Evolutionary conservation across 2,329 filamentous ascomycete genomes (phyloP), one percentile per base, ranked within the genome.

Genomic region (Claviceps sp.): DNA sequence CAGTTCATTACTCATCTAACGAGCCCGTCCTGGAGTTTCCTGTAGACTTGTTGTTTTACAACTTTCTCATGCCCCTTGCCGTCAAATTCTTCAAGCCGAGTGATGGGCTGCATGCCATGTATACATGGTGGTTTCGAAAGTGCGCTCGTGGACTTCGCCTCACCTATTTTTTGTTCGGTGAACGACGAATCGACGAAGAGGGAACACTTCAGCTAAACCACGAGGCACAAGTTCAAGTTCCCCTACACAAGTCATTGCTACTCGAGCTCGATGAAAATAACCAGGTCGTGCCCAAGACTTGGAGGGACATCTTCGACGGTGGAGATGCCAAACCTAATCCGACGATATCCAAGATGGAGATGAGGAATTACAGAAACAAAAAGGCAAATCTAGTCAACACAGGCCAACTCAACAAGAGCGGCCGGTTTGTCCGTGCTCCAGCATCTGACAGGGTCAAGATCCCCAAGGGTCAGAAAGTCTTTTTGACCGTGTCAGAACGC

Each of bases 391-490:
- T 82, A 0, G 72, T 79, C n/a, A 58, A 62, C 0, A 66, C 74
- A 0, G 67, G 71, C 1, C 73, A 81, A 54, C 66, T 95, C 53
- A 63, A 81, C 16, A 77, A 78, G 2, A 81, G 91, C 59, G 93
- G 93, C 5, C 80, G 77, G 53, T 97, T 90, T 64, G 91, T 96
- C 24, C 82, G 89, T 46, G 88, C 89, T n/a, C 93, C 93, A 11
- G 90, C 89, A 17, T 95, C 89, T 1, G 93, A 98, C 65, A 89
- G 95, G 64, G 87, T 96, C 58, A 89, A 94, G 62, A 90, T 97
- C 39, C 87, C 89, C 3, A 95, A 94, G 67, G 87, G 87, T 41
- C 78, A 77, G 47, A 72, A 75, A 16, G 90, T 95, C 3, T 97
- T 98, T 62, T 71, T 95, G 11, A 80, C 86, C 50, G 68, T 82